phyloP scores from a whole-genome alignment of 495 filamentous ascomycete genomes.

The Terfezia boudieri region DNA sequence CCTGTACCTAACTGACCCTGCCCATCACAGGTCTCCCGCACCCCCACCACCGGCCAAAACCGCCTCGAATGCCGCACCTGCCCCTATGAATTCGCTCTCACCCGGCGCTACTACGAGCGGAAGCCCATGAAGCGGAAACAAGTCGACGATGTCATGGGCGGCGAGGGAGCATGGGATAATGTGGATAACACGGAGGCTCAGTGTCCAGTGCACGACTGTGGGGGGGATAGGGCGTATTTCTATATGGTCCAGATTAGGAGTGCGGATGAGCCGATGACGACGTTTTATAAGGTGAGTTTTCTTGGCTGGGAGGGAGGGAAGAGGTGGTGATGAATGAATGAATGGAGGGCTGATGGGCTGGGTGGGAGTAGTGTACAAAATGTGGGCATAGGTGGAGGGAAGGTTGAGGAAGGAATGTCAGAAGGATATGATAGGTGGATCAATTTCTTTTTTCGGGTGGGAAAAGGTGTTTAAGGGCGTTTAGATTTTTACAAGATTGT shows the following conservation, averaged over 20 bases:
- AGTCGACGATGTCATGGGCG: conserved; percentile 78
- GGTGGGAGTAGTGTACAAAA: conserved; percentile 29
- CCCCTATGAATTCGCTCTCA: conserved; percentile 63
- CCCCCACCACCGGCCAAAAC: conserved; percentile 35
- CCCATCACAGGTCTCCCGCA: conserved; percentile 26
- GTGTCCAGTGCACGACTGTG: conserved; percentile 55
- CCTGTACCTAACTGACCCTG: conserved; percentile 3
- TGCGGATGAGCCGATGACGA: conserved; percentile 97
- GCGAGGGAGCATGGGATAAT: conserved; percentile 68
- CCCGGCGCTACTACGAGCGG: conserved; percentile 50
- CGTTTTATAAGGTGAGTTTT: conserved; percentile 55
- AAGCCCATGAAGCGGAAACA: conserved; percentile 50
- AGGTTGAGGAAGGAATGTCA: conserved; percentile 19
- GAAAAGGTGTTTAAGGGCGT: too few relatives aligned
- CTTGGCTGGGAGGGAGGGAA: neutral
- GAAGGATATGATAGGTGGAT: too few relatives aligned
- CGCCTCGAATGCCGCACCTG: conserved; percentile 85
- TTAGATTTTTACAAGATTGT: too few relatives aligned
- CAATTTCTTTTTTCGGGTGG: too few relatives aligned
- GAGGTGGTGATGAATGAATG: conserved; percentile 6
- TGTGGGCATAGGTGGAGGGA: conserved; percentile 37
- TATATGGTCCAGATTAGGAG: conserved; percentile 94
- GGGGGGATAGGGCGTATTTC: conserved; percentile 63
- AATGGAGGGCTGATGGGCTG: neutral
- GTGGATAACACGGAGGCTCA: conserved; percentile 58